A percentile compares a stretch with the other conserved stretches of the same genome.
Conservation (phyloP, 176 grass and related monocot genomes). For the Raddia distichophylla region DNA sequence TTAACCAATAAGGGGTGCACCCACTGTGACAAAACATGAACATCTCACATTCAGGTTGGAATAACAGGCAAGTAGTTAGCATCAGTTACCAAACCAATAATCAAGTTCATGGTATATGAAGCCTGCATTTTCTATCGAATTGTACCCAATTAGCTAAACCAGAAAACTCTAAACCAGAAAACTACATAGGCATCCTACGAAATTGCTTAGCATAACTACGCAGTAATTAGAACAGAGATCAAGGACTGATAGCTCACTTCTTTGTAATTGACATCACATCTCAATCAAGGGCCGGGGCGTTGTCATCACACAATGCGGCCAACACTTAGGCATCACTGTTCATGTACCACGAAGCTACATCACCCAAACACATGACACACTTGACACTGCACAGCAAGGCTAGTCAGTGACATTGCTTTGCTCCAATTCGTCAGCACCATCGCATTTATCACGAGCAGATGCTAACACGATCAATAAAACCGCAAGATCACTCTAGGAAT, state of each 20-base stretch:
- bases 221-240: neutral
- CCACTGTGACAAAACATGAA: neutral
- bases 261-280: neutral
- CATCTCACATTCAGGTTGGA: neutral
- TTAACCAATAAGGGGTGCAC: neutral
- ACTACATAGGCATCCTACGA: neutral
- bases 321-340: conserved; percentile 16
- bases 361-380: conserved; percentile 3
- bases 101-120: neutral
- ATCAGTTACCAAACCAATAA: conserved; percentile 6
- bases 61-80: neutral
- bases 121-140: conserved; percentile 10
- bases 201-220: neutral
- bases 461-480: neutral
- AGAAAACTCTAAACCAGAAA: too few species aligned
- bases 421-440: neutral
- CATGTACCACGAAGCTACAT: neutral
- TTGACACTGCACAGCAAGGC: neutral
- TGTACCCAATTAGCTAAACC: neutral
- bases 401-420: conserved; percentile 35
- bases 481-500: conserved; percentile 21
- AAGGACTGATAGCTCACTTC: neutral
- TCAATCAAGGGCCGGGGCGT: neutral
- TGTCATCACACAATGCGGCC: neutral
- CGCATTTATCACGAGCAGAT: conserved; percentile 10